Conservation (phyloP, 202 grass and related monocot species). For the Dendrocalamus latiflorus region DNA sequence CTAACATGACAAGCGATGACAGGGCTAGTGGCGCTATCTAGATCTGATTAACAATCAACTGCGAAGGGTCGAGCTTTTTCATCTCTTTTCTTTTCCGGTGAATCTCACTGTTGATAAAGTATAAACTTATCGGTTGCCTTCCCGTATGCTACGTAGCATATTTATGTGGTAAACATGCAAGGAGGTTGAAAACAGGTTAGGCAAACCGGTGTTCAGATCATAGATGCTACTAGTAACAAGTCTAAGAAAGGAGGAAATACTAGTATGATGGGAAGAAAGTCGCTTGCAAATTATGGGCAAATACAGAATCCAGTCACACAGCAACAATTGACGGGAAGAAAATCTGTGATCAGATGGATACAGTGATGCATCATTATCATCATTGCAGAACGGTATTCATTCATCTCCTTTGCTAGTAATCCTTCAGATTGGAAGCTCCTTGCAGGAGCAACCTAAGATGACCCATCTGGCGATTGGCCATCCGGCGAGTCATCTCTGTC, state of each 20-base stretch:
- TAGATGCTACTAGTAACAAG: not conserved
- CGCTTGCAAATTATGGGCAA: not conserved
- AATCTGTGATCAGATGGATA: not conserved
- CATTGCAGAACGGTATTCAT: not conserved
- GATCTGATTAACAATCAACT: no score
- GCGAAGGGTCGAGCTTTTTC: no score
- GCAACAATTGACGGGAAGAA: not conserved
- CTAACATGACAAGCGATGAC: no score
- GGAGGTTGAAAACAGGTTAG: no score
- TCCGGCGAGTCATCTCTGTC: slow-evolving; percentile 39
- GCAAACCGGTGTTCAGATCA: not conserved
- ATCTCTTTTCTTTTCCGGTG: no score
- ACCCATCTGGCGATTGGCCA: not conserved
- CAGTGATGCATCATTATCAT: not conserved
- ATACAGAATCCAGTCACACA: not conserved
- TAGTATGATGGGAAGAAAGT: not conserved
- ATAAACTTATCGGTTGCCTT: no score
- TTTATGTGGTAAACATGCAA: no score
- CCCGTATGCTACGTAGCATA: no score
- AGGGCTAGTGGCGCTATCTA: no score
- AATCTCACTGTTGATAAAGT: no score
- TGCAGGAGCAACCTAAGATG: not conserved
- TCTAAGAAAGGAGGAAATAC: not conserved
- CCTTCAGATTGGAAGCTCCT: not conserved
- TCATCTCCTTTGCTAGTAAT: slow-evolving; percentile 1